These are phyloP conservation scores for Naganishia vaughanmartiniae DNA, from an alignment of 768 basidiomycete genomes.

Conservation along the genomic window DNA sequence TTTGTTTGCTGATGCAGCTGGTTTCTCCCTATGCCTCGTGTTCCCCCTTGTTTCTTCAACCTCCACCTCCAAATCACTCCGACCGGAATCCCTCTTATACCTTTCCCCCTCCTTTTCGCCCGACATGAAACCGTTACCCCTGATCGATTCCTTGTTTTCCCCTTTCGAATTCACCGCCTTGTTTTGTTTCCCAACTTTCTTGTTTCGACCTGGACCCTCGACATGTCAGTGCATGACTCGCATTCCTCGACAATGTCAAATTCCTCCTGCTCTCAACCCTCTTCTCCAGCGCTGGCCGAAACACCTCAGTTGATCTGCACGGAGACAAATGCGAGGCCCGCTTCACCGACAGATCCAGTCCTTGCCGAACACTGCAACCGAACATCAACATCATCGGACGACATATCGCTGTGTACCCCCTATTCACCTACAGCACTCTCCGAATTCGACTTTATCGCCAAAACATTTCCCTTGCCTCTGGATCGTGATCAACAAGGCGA, in stretches of 20 bases:
- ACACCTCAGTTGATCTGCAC: neutral
- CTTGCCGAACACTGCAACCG: neutral
- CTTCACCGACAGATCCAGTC: neutral
- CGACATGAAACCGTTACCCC: neutral
- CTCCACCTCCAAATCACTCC: neutral
- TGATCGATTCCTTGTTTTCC: neutral
- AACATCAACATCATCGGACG: neutral
- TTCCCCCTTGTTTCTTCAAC: neutral
- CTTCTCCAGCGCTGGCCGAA: neutral
- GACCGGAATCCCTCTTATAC: neutral
- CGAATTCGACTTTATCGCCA: conserved; percentile 12
- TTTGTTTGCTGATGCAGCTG: neutral
- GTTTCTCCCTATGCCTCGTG: neutral
- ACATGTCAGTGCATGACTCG: neutral
- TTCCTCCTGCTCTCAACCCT: neutral
- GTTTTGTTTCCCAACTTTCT: neutral
- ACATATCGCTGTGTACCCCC: conserved; percentile 17
- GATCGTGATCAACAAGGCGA: neutral
- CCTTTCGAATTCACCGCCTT: neutral
- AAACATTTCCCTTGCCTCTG: conserved; percentile 3
- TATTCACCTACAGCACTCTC: conserved; percentile 8
- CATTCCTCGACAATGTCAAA: neutral
- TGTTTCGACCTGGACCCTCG: neutral
- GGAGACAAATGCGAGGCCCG: neutral
- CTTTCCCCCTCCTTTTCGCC: neutral